Conservation (phyloP, 257 asterid genomes). For the Prunella vulgaris region DNA sequence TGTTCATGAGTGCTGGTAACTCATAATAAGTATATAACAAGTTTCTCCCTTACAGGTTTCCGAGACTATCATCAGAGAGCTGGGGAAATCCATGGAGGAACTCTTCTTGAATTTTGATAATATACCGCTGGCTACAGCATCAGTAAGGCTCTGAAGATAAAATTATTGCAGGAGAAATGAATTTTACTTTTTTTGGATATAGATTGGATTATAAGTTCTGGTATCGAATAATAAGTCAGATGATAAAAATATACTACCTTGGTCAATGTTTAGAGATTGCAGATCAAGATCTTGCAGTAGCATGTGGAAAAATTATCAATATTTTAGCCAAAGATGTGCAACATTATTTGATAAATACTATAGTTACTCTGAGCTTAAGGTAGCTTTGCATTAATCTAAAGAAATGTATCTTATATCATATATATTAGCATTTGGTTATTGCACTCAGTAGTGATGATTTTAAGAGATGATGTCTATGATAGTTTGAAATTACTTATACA, state of each 20-base stretch:
- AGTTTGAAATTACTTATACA: background rate
- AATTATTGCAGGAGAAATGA: background rate
- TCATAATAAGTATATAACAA: slow-evolving; percentile 3
- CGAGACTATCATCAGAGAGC: slow-evolving; percentile 56
- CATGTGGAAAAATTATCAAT: background rate
- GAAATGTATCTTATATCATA: background rate
- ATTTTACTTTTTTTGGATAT: background rate
- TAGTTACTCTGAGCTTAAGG: background rate
- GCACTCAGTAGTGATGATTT: slow-evolving; percentile 6
- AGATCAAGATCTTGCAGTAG: background rate
- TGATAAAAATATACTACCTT: slow-evolving; percentile 5
- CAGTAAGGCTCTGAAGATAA: slow-evolving; percentile 51
- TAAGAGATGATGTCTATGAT: background rate
- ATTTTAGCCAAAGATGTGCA: background rate
- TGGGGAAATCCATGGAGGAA: slow-evolving; percentile 79
- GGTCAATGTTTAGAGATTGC: background rate
- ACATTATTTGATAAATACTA: background rate
- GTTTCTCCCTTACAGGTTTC: slow-evolving; percentile 55
- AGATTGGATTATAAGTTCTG: slow-evolving; percentile 1
- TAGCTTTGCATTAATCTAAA: slow-evolving; percentile 4
- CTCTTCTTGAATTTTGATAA: slow-evolving; percentile 69
- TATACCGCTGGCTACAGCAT: slow-evolving; percentile 88
- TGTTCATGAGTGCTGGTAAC: slow-evolving; percentile 20
- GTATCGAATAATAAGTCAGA: background rate
- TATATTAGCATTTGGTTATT: background rate